These are phyloP conservation scores for Trichosporon faecale DNA, from an alignment of 1,284 basidiomycete species.

Conservation along the genomic window DNA sequence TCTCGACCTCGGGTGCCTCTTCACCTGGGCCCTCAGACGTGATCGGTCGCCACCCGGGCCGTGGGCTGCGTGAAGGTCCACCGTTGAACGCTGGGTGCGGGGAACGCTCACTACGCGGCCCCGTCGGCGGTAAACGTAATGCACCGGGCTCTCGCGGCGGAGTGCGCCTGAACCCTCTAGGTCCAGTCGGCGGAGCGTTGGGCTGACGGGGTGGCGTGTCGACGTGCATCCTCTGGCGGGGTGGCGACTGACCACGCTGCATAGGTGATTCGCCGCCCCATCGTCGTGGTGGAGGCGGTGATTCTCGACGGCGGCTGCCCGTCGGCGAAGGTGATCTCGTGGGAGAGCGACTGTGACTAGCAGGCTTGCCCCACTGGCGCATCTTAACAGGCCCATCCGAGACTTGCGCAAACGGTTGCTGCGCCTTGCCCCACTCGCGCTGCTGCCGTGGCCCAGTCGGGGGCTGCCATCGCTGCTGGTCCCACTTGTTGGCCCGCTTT, in stretches of 20 bases:
- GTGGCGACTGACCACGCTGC: not conserved
- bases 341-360: not conserved
- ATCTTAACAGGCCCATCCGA: constrained; percentile 20
- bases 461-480: constrained; percentile 6
- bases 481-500: constrained; percentile 1
- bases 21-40: not conserved
- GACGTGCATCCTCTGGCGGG: not conserved
- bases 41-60: not conserved
- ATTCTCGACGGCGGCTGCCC: not conserved
- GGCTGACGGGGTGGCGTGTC: constrained; percentile 4
- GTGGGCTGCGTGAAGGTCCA: not conserved
- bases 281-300: constrained; percentile 7
- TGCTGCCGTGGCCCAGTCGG: not conserved
- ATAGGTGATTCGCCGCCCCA: not conserved
- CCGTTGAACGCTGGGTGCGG: not conserved
- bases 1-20: constrained; percentile 17
- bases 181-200: constrained; percentile 11
- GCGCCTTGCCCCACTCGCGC: not conserved
- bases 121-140: not conserved
- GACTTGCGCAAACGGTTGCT: constrained; percentile 7
- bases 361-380: constrained; percentile 22
- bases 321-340: not conserved
- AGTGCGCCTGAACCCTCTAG: constrained; percentile 6
- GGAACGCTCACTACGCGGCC: not conserved
- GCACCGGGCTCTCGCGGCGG: constrained; percentile 12